Evolutionary conservation across 2,329 filamentous ascomycete species (phyloP).

Genomic region (Periconia digitata): DNA sequence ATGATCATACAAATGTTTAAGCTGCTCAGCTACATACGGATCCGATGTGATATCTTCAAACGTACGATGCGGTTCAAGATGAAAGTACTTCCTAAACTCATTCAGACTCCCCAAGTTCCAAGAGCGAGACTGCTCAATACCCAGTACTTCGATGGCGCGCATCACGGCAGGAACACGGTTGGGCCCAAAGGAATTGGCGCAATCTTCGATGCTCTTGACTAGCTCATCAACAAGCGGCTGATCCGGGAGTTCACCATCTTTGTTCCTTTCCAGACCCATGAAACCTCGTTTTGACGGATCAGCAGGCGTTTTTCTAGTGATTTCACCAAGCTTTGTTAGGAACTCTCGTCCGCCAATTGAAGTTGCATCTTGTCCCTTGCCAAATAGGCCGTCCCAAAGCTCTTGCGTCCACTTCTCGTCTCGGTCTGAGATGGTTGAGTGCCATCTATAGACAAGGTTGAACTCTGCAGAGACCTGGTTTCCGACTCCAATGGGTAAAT

Average conservation of each 20-base stretch:
- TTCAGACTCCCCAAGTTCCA: constrained; percentile 82
- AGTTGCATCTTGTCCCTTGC: constrained; percentile 53
- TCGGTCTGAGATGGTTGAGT: constrained; percentile 72
- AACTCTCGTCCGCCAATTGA: constrained; percentile 63
- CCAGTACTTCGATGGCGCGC: constrained; percentile 75
- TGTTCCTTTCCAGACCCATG: constrained; percentile 63
- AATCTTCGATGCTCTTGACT: constrained; percentile 70
- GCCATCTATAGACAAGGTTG: constrained; percentile 86
- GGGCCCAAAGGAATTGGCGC: constrained; percentile 61
- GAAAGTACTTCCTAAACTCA: constrained; percentile 82
- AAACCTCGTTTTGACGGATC: constrained; percentile 73
- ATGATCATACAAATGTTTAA: constrained; percentile 66
- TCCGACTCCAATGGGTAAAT: constrained; percentile 70
- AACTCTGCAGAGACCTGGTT: constrained; percentile 88
- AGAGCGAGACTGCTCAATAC: constrained; percentile 73
- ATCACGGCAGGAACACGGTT: constrained; percentile 74
- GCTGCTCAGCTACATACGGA: constrained; percentile 65
- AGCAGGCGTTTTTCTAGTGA: constrained; percentile 60
- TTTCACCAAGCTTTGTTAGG: constrained; percentile 62
- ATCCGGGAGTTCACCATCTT: constrained; percentile 71
- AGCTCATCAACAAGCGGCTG: constrained; percentile 75
- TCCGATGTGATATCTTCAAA: constrained; percentile 86
- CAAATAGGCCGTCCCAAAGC: constrained; percentile 41
- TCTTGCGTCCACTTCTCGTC: constrained; percentile 81
- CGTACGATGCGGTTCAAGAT: constrained; percentile 70